Percentiles rank a stretch among this genome's conserved stretches.
Evolutionary conservation across 257 asterid genomes (phyloP).

Genomic region (Penstemon newberryi): DNA sequence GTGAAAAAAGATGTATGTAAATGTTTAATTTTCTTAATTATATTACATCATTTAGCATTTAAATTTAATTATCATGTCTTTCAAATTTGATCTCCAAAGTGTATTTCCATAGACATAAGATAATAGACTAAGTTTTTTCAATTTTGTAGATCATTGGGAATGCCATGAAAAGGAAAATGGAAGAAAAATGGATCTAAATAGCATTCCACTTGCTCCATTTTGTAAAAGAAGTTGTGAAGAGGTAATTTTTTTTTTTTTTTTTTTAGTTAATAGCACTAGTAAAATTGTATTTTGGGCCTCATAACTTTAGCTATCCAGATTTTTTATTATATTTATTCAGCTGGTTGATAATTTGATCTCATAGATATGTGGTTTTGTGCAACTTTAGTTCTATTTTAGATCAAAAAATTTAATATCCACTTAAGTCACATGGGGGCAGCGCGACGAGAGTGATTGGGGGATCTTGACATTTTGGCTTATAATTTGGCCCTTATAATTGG

Average conservation of each 20-base stretch:
- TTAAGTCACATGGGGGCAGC: too few relatives aligned
- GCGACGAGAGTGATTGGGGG: too few relatives aligned
- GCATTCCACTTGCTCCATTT: slow-evolving; percentile 39
- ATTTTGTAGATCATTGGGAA: slow-evolving; percentile 54
- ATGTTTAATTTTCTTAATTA: neutral
- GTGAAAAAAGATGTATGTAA: slow-evolving; percentile 48
- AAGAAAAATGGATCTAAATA: slow-evolving; percentile 40
- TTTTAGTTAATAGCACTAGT: neutral
- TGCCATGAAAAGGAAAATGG: slow-evolving; percentile 39
- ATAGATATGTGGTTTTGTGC: too few relatives aligned
- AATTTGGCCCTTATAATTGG: too few relatives aligned
- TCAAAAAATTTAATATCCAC: too few relatives aligned
- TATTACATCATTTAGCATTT: neutral
- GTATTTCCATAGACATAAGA: neutral
- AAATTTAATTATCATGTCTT: neutral
- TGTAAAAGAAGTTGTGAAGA: slow-evolving; percentile 46
- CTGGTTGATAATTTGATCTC: too few relatives aligned
- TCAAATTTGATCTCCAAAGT: neutral
- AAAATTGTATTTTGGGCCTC: too few relatives aligned
- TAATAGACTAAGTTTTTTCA: neutral
- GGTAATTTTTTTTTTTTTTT: slow-evolving; percentile 30
- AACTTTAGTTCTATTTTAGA: too few relatives aligned
- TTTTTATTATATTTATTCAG: too few relatives aligned
- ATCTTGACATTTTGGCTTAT: too few relatives aligned
- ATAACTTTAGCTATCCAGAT: too few relatives aligned